Evolutionary conservation across 2,329 filamentous ascomycete genomes (phyloP), one percentile per base, ranked within the genome.

Genomic region (Fusarium hainanense): DNA sequence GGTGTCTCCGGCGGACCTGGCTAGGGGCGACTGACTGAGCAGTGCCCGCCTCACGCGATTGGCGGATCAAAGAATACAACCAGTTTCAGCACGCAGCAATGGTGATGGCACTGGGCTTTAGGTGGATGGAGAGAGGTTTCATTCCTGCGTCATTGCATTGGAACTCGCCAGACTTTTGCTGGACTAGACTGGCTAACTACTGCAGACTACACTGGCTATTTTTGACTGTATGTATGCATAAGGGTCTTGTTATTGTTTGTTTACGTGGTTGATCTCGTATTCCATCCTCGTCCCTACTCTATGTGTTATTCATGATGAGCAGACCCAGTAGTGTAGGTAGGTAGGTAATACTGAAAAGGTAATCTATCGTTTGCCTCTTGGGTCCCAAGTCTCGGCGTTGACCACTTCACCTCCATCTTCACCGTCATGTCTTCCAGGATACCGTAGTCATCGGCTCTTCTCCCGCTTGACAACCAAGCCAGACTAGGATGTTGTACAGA

Each of bases 121-220:
- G 40, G 68, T 70, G 68, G 63, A 65, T 65, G 59, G 54, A 28
- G 30, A 58, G 44, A 69, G 63, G 68, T 71, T 71, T 65, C 68
- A 70, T 70, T 70, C 68, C 68, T 70, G 68, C 68, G 68, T 70
- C 68, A 71, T 70, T 69, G 54, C 54, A 57, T 65, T 51, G 48
- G 51, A 64, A 56, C 67, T 68, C 32, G 50, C 43, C 23, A 61
- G 54, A 61, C 54, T 56, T 41, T 27, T 51, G 32, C n/a, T 51
- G 48, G 32, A n/a, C 48, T 50, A 25, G 48, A 50, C 27, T 49
- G 12, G 20, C 34, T 30, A 37, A 18, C 34, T 37, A 48, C n/a
- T 25, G 42, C 23, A 30, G 28, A 14, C 28, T 13, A 12, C 12
- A 25, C 23, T 46, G 23, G 43, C 43, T 46, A 46, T 46, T 27